Conservation (phyloP, 2,329 filamentous ascomycete species). For the Ophiognomonia clavigignenti-juglandacearum region DNA sequence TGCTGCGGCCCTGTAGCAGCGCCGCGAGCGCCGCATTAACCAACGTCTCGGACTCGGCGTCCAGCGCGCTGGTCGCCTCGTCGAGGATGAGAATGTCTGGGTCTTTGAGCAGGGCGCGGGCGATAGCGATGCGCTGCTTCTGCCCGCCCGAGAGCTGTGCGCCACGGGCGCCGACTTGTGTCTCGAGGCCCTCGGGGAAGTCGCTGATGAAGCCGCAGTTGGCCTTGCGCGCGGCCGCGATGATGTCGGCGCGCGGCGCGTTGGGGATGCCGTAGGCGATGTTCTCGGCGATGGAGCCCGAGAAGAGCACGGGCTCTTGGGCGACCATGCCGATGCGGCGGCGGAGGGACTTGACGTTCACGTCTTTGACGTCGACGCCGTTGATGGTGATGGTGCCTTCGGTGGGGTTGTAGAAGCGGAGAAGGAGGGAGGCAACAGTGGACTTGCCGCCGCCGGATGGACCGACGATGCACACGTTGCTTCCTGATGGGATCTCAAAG, state of each 20-base stretch:
- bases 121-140: slow-evolving; percentile 97
- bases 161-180: slow-evolving; percentile 84
- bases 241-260: slow-evolving; percentile 74
- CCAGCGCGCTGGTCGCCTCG: slow-evolving; percentile 91
- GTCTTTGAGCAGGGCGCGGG: slow-evolving; percentile 87
- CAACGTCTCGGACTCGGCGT: slow-evolving; percentile 93
- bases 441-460: slow-evolving; percentile 95
- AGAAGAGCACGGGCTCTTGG: slow-evolving; percentile 92
- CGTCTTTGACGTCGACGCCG: slow-evolving; percentile 72
- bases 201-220: slow-evolving; percentile 97
- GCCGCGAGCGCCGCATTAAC: slow-evolving; percentile 85
- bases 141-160: slow-evolving; percentile 94
- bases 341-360: slow-evolving; percentile 92
- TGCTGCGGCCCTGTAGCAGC: slow-evolving; percentile 81
- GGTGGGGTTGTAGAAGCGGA: slow-evolving; percentile 86
- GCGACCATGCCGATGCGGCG: slow-evolving; percentile 92
- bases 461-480: slow-evolving; percentile 93
- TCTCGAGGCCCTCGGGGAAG: slow-evolving; percentile 93
- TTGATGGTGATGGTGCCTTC: slow-evolving; percentile 76
- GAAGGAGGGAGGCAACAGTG: slow-evolving; percentile 84
- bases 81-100: slow-evolving; percentile 96
- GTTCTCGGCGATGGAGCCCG: slow-evolving; percentile 78
- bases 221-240: slow-evolving; percentile 80
- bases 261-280: slow-evolving; percentile 85
- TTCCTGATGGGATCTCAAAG: slow-evolving; percentile 89